Base-by-base conservation (phyloP, 1,284 basidiomycete genomes). In the Fomitiporia mediterranea region DNA sequence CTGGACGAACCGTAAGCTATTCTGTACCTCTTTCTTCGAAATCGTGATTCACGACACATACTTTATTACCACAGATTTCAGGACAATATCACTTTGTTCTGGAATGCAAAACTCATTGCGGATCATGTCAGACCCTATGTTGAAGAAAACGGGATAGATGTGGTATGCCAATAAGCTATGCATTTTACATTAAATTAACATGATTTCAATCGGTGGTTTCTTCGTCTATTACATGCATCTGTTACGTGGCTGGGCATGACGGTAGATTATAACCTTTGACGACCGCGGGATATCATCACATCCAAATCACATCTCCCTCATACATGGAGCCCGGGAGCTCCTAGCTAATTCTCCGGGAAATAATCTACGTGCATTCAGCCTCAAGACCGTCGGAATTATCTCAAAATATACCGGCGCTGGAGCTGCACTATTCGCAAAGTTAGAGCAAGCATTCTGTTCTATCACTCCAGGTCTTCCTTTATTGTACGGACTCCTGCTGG, bases 191-290 rank as follows among this genome's bases (percentile, higher is more conserved):
- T 25, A 49, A 38, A 30, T 17, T 56, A 32, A 39, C 44, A 23
- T 47, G 11, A 7, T 39, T 39, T 39, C 37, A 4, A 7, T 21
- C 19, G n/a, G 21, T 43, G 13, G 17, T 19, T 39, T 7, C 32
- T 15, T 13, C 34, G n/a, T 5, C 32, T 46, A 25, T 6, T 46
- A 28, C 8, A 49, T 27, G n/a, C 15, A 13, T 5, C 2, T 21
- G 2, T 2, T 40, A 21, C 9, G 8, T 4, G 35, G 35, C 4
- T 37, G 6, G 13, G n/a, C 46, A 25, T 25, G 32, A 32, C 21
- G n/a, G 4, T 65, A 96, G 90, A 84, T 99, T 54, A 73, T 99
- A 56, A 98, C 96, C 0, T 99, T 99, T 65, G 96, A 99, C 71
- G 61, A 70, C 0, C 62, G 68, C 2, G 96, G 97, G 1, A 76